Evolutionary conservation across 2,329 filamentous ascomycete genomes (phyloP), one percentile per base, ranked within the genome.

Genomic region (Monosporascus sp.): DNA sequence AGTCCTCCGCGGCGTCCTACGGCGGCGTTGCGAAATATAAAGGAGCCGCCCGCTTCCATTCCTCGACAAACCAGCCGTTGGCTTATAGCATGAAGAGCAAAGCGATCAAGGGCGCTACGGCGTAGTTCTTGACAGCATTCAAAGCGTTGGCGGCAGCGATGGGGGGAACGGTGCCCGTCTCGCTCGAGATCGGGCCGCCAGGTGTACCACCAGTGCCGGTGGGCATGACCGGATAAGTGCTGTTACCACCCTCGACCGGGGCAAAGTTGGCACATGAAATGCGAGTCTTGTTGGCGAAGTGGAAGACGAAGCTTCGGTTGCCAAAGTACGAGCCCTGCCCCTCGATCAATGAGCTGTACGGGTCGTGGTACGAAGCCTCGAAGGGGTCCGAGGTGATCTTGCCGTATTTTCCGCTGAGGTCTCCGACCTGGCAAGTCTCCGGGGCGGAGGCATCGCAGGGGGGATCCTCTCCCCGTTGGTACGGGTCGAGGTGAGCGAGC

Each of bases 331-430:
- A 72, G 6, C 73, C 74, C 41, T 74, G 68, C 37, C 75, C 78
- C 15, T 74, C 65, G 44, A 71, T 62, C 35, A 83, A 78, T 4
- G 83, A 82, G n/a, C 78, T 71, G 63, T 77, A 88, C 22, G 70
- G 66, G 63, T 89, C 85, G 54, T 68, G 64, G 70, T 81, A 87
- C 48, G 69, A 72, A 52, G 67, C 69, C 27, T 66, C 64, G 64
- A 78, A 84, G 14, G 77, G 72, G 57, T 78, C 75, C 27, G 69
- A 67, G 25, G 69, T 74, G 62, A 88, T 79, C 55, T 76, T 76
- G 56, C 87, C 87, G 63, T 87, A 75, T 73, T 93, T 93, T 65
- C 89, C 89, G 61, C 82, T 81, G 52, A 91, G 75, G 67, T 93
- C 89, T 58, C 89, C 89, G 11, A 89, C 82, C 70, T 93, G 83